Conservation (phyloP, 2,329 filamentous ascomycete genomes). For the Teratosphaeriaceae sp. region DNA sequence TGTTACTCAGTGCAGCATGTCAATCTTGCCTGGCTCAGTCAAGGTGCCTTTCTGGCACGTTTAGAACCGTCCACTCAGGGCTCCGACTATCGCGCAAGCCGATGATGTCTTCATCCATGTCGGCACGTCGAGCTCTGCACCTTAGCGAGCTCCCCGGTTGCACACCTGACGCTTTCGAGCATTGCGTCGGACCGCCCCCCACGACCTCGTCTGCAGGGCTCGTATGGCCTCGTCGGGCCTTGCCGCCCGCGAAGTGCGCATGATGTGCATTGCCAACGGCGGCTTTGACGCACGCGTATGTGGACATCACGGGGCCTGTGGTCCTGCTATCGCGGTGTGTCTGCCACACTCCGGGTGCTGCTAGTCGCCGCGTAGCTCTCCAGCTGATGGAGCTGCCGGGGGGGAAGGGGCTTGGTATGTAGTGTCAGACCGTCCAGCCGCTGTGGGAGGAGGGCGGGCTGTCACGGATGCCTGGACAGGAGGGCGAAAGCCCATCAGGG, state of each 20-base stretch:
- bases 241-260: background rate
- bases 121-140: background rate
- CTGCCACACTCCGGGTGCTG: background rate
- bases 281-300: background rate
- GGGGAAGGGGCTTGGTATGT: background rate
- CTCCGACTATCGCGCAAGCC: too few relatives aligned
- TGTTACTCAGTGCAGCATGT: too few relatives aligned
- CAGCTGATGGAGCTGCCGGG: background rate
- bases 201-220: background rate
- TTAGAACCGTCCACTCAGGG: background rate
- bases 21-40: too few relatives aligned
- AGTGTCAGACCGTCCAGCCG: background rate
- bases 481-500: background rate
- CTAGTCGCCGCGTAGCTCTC: background rate
- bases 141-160: background rate
- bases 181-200: too few relatives aligned
- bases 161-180: background rate
- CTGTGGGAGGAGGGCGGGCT: background rate
- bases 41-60: too few relatives aligned
- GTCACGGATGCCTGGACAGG: conserved; percentile 1
- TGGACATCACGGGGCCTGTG: background rate
- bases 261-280: conserved; percentile 1
- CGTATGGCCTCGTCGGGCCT: conserved; percentile 1
- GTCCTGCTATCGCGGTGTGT: background rate
- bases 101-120: too few relatives aligned